Evolutionary conservation across 495 filamentous ascomycete species (phyloP).

Genomic region (Massariosphaeria phaeospora): DNA sequence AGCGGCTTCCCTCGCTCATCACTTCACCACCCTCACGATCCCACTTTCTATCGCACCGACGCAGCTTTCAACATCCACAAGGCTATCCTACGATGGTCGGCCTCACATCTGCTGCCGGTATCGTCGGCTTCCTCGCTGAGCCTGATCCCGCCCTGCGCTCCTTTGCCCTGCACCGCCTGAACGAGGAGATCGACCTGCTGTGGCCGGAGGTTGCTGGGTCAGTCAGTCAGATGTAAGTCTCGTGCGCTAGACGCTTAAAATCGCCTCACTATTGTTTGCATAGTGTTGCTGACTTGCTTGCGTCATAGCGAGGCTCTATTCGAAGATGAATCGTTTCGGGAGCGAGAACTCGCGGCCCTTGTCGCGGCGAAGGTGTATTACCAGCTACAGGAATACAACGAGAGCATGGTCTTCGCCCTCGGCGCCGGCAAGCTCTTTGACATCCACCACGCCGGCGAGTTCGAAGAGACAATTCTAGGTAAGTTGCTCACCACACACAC

Average conservation of each 20-base stretch:
- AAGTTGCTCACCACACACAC: slow-evolving; percentile 25
- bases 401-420: slow-evolving; percentile 97
- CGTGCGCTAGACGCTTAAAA: no score
- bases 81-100: slow-evolving; percentile 64
- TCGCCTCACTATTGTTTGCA: no score
- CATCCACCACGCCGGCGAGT: slow-evolving; percentile 86
- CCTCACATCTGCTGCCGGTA: slow-evolving; percentile 86
- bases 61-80: not conserved
- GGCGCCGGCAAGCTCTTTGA: slow-evolving; percentile 94
- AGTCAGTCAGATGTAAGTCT: slow-evolving; percentile 84
- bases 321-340: slow-evolving; percentile 90
- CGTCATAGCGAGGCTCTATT: slow-evolving; percentile 82
- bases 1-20: slow-evolving; percentile 11
- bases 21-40: slow-evolving; percentile 13
- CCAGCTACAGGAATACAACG: slow-evolving; percentile 96
- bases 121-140: slow-evolving; percentile 93
- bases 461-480: slow-evolving; percentile 96
- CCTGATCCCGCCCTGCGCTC: slow-evolving; percentile 86
- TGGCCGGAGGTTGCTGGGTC: slow-evolving; percentile 95
- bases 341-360: slow-evolving; percentile 88
- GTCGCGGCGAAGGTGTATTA: slow-evolving; percentile 98
- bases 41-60: not conserved
- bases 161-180: slow-evolving; percentile 88
- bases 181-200: slow-evolving; percentile 89
- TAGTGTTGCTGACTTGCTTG: slow-evolving; percentile 17